phyloP scores from a whole-genome alignment of 2,329 filamentous ascomycete species.

The Neophaeococcomyces mojaviensis region DNA sequence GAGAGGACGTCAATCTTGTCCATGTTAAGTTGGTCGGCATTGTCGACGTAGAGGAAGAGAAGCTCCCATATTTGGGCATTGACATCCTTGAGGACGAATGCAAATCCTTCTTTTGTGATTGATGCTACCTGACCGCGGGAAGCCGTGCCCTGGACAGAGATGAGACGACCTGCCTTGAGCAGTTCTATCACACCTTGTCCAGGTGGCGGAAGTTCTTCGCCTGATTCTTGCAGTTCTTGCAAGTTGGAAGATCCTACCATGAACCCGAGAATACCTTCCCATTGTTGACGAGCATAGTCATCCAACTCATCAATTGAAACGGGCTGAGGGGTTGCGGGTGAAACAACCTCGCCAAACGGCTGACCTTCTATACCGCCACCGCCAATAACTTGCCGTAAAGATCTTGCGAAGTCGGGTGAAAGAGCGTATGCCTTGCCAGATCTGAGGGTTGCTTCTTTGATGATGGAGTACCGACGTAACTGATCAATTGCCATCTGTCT shows the following conservation, averaged over 20 bases:
- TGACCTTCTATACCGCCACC: slow-evolving; percentile 69
- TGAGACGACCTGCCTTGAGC: slow-evolving; percentile 70
- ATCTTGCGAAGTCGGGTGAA: slow-evolving; percentile 72
- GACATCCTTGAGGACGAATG: slow-evolving; percentile 86
- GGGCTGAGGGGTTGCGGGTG: slow-evolving; percentile 52
- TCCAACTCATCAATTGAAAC: slow-evolving; percentile 71
- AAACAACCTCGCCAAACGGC: slow-evolving; percentile 83
- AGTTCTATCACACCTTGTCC: slow-evolving; percentile 78
- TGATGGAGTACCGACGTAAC: slow-evolving; percentile 78
- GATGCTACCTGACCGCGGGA: slow-evolving; percentile 46
- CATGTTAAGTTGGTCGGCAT: slow-evolving; percentile 66
- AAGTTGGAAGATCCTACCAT: slow-evolving; percentile 56
- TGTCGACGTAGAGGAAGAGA: slow-evolving; percentile 84
- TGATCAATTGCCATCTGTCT: slow-evolving; percentile 78
- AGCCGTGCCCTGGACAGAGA: slow-evolving; percentile 45
- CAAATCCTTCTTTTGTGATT: slow-evolving; percentile 91
- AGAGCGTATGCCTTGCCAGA: slow-evolving; percentile 67
- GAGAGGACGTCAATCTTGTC: slow-evolving; percentile 90
- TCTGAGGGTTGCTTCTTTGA: slow-evolving; percentile 55
- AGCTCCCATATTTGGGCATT: slow-evolving; percentile 97
- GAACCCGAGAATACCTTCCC: slow-evolving; percentile 94
- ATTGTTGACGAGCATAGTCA: slow-evolving; percentile 75
- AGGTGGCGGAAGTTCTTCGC: slow-evolving; percentile 33
- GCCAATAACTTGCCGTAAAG: slow-evolving; percentile 77
- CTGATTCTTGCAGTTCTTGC: slow-evolving; percentile 1